phyloP scores from a whole-genome alignment of 2,329 filamentous ascomycete species.

The Periglandula ipomoeae region DNA sequence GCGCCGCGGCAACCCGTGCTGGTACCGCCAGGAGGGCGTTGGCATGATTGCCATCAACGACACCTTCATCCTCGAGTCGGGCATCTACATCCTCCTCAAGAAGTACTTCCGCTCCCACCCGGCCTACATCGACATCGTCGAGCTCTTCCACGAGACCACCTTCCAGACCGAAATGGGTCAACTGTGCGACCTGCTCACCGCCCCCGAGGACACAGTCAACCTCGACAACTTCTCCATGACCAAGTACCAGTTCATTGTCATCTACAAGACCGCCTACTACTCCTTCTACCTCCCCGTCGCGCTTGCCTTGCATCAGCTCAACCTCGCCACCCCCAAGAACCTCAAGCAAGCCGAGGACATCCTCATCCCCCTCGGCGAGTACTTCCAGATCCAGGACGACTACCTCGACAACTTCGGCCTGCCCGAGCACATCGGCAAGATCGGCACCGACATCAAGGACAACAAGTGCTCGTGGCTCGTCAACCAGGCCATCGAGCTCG shows the following conservation, averaged over 20 bases:
- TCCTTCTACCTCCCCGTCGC: slow-evolving; percentile 97
- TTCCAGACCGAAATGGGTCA: slow-evolving; percentile 95
- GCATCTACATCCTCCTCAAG: slow-evolving; percentile 86
- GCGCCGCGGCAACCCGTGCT: slow-evolving; percentile 87
- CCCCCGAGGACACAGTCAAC: slow-evolving; percentile 87
- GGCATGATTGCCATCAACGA: slow-evolving; percentile 99
- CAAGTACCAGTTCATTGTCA: slow-evolving; percentile 97
- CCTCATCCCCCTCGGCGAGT: slow-evolving; percentile 93
- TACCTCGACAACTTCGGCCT: slow-evolving; percentile 97
- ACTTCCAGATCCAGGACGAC: slow-evolving; percentile 99
- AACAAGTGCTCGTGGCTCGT: slow-evolving; percentile 99
- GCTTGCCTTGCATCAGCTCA: slow-evolving; percentile 76
- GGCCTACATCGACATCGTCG: slow-evolving; percentile 80
- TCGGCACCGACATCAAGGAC: slow-evolving; percentile 96
- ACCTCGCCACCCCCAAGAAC: slow-evolving; percentile 79
- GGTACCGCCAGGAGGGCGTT: slow-evolving; percentile 84
- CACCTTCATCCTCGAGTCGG: slow-evolving; percentile 85
- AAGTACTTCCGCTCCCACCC: slow-evolving; percentile 87
- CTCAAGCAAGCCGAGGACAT: slow-evolving; percentile 84
- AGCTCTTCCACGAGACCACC: slow-evolving; percentile 92
- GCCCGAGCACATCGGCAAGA: slow-evolving; percentile 91
- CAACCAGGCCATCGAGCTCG: slow-evolving; percentile 81
- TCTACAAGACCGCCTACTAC: slow-evolving; percentile 99
- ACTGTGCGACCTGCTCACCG: slow-evolving; percentile 87
- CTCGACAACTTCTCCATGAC: slow-evolving; percentile 90